These are phyloP conservation scores for Imleria badia DNA, from an alignment of 768 basidiomycete genomes.

Conservation along the genomic window DNA sequence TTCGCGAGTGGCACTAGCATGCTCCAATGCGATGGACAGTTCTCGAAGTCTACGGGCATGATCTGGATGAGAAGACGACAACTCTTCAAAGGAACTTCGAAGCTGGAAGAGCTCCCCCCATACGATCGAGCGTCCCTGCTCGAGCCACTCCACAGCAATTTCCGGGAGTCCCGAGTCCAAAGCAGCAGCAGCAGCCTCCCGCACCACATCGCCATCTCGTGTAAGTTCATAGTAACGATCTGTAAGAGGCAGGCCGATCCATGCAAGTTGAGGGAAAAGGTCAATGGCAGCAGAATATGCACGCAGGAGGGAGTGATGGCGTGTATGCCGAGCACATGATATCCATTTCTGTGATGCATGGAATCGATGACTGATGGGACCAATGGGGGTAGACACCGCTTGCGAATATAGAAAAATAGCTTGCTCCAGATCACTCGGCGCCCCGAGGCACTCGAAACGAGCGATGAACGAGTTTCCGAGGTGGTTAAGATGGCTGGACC, in stretches of 20 bases:
- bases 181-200: background rate
- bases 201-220: background rate
- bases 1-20: background rate
- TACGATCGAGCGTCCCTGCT: conserved; percentile 10
- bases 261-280: background rate
- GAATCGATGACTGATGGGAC: background rate
- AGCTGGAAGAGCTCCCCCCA: background rate
- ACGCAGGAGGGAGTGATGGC: background rate
- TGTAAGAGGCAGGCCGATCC: background rate
- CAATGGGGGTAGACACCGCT: background rate
- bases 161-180: background rate
- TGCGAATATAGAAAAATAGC: background rate
- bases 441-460: background rate
- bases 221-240: background rate
- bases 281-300: background rate
- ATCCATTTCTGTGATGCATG: background rate
- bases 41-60: background rate
- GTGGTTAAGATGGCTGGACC: background rate
- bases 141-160: conserved; percentile 11
- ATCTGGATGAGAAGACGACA: background rate
- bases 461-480: background rate
- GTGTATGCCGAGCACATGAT: background rate
- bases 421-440: background rate
- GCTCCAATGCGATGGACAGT: background rate
- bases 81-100: conserved; percentile 3